Evolutionary conservation across 1,139 yeast genomes (phyloP), one percentile per base, ranked within the genome.

Genomic region (Ogataea hybrid): DNA sequence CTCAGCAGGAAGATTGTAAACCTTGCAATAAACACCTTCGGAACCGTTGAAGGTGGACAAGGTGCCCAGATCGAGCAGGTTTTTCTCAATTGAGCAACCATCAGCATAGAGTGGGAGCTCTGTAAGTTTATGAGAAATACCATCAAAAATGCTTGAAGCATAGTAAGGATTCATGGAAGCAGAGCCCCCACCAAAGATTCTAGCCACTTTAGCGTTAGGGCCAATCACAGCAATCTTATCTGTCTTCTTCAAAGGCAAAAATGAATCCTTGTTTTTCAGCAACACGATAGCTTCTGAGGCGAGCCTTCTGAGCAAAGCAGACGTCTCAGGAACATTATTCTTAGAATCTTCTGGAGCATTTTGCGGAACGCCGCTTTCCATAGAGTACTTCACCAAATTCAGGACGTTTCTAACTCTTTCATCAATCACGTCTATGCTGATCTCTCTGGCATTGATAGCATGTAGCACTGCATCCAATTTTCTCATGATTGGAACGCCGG

Each of bases 401-500:
- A 79, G 66, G 21, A 79, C 72, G 22, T 62, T 54, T 40, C 74
- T 59, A 35, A 67, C 81, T 49, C 79, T 68, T 14, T 67, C 71
- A 48, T 79, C 52, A 22, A 52, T 39, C 4, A 30, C 41, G 8
- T 41, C 38, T 27, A 35, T 27, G 32, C 38, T 37, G 21, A 51
- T 43, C 27, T 53, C 56, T 29, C 52, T 41, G 2, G 54, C 35
- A 35, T 50, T 52, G 28, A 73, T 64, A 37, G 66, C 66, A 51
- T 71, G 76, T 21, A 61, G 37, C n/a, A 75, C 58, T 16, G 70
- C 62, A 15, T 64, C 64, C 17, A 54, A 43, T 28, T 69, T 66
- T 62, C 84, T 67, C 61, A 70, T 69, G 37, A 69, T 58, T 23
- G 80, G 61, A 6, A 79, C 77, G 29, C 84, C 84, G 1, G 84